A percentile compares a stretch with the other conserved stretches of the same genome.
These are phyloP conservation scores for Podospora anserina DNA, from an alignment of 495 filamentous ascomycete species.

Conservation along the genomic window DNA sequence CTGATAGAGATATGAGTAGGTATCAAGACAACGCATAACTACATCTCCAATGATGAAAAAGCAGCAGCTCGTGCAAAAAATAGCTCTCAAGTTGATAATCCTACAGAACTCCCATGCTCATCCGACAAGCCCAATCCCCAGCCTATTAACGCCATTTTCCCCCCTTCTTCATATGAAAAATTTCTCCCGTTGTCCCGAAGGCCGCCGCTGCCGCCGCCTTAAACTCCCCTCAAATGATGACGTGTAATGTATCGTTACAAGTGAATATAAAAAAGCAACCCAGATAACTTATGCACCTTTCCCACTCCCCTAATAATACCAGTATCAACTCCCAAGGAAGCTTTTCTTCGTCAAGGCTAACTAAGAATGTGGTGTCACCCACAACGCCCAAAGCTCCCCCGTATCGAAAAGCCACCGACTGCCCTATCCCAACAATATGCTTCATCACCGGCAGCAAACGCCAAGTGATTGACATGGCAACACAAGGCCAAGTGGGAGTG, in stretches of 20 bases:
- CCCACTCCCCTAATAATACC: background rate
- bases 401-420: background rate
- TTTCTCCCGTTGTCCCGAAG: background rate
- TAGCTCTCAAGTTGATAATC: background rate
- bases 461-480: no score
- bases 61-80: no score
- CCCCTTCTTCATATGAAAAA: background rate
- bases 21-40: no score
- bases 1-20: no score
- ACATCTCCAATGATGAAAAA: no score
- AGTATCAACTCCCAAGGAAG: background rate
- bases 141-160: background rate
- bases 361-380: constrained; percentile 15
- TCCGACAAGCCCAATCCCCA: background rate
- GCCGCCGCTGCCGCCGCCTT: no score
- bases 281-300: background rate
- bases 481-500: no score
- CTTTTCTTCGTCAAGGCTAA: constrained; percentile 2
- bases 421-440: background rate
- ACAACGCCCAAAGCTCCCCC: constrained; percentile 8
- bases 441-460: background rate
- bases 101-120: background rate
- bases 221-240: background rate
- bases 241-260: background rate
- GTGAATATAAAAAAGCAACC: background rate